Evolutionary conservation across 1,139 yeast species (phyloP).

Genomic region (Blastobotrys apis): DNA sequence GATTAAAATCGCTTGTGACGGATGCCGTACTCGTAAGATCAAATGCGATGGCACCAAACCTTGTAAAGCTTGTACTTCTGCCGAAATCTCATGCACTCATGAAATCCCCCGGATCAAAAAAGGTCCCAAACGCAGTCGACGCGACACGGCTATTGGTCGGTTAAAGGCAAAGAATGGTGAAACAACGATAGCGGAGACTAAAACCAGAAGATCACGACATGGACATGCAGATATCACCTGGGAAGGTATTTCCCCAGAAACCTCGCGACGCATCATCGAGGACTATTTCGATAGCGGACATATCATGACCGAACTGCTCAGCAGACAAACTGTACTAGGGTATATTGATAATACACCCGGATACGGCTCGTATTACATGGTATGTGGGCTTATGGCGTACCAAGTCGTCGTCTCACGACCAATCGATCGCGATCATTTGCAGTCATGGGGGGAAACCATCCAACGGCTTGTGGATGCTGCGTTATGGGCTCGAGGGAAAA

Average conservation of each 20-base stretch:
- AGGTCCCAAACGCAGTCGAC: conserved; percentile 18
- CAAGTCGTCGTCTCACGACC: conserved; percentile 5
- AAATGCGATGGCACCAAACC: conserved; percentile 20
- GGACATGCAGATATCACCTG: too few species aligned
- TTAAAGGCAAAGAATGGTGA: conserved; percentile 11
- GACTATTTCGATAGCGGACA: conserved; percentile 17
- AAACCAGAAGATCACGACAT: too few species aligned
- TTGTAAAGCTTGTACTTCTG: conserved; percentile 17
- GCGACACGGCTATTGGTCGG: conserved; percentile 18
- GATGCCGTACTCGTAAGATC: conserved; percentile 23
- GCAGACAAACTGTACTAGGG: conserved; percentile 10
- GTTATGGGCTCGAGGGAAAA: background rate
- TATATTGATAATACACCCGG: conserved; percentile 15
- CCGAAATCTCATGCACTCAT: conserved; percentile 17
- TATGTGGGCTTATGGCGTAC: conserved; percentile 15
- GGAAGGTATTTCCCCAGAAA: conserved; percentile 4
- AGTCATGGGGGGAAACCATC: background rate
- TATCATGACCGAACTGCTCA: conserved; percentile 19
- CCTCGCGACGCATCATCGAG: conserved; percentile 14
- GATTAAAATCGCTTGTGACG: conserved; percentile 23
- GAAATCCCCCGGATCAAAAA: conserved; percentile 16
- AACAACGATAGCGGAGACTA: too few species aligned
- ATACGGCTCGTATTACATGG: conserved; percentile 11
- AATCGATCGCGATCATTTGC: background rate
- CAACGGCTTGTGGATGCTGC: conserved; percentile 12